These are phyloP conservation scores for Aspergillus thermomutatus DNA, from an alignment of 2,329 filamentous ascomycete species.

Conservation along the genomic window DNA sequence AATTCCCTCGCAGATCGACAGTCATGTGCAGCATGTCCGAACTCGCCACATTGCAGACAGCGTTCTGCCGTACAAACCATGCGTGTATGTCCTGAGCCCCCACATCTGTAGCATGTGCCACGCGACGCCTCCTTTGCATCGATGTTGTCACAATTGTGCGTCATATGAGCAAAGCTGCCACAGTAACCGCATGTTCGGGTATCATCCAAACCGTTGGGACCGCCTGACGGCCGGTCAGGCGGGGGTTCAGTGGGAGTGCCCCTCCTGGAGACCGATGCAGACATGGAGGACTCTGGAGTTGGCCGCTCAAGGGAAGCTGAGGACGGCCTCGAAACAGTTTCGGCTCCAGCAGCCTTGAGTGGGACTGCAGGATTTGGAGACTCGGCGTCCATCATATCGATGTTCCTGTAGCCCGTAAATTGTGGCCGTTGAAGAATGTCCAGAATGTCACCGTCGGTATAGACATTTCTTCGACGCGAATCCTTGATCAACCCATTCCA, in stretches of 20 bases:
- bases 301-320: constrained; percentile 24
- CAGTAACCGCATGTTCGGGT: constrained; percentile 43
- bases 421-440: constrained; percentile 54
- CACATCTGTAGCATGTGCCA: constrained; percentile 44
- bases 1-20: constrained; percentile 36
- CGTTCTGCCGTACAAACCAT: constrained; percentile 38
- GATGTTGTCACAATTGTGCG: constrained; percentile 44
- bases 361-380: constrained; percentile 8
- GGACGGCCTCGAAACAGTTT: constrained; percentile 29
- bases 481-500: constrained; percentile 86
- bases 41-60: constrained; percentile 43
- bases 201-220: constrained; percentile 41
- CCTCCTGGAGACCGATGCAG: constrained; percentile 24
- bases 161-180: constrained; percentile 45
- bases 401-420: constrained; percentile 42
- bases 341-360: constrained; percentile 18
- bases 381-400: constrained; percentile 42
- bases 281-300: constrained; percentile 16
- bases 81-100: constrained; percentile 36
- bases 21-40: constrained; percentile 37
- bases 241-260: constrained; percentile 21
- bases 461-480: constrained; percentile 68
- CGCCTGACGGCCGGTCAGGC: constrained; percentile 42
- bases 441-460: constrained; percentile 66
- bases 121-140: constrained; percentile 37